Base-by-base conservation (phyloP, 306 rosid species). In the Glycine soja region DNA sequence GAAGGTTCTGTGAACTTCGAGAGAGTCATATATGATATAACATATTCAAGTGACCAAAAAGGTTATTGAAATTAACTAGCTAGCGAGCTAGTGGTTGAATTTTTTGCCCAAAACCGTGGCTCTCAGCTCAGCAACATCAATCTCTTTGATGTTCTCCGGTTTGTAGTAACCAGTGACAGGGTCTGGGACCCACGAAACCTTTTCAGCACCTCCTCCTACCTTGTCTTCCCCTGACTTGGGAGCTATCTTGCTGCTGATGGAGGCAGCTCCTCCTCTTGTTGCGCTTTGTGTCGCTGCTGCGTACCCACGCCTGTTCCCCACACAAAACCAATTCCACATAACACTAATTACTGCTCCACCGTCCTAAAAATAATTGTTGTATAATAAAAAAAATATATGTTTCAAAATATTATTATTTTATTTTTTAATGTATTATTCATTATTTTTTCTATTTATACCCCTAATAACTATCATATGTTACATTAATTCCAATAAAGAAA, bases 141-240 rank as follows among this genome's bases (percentile, higher is more conserved):
- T 81, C 73, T 91, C 95, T 12, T 81, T 77, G 40, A 11, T 72
- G 58, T 90, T 95, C 86, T 90, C 97, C 0, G 97, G 99, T 16
- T 85, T 86, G 84, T 95, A 95, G 83, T 86, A 87, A 3, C 99
- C 99, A 7, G 99, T 91, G 2, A 86, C 88, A 0, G 99, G 99
- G 53, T 95, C 92, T 4, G 97, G 99, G 40, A 91, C 91, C 99
- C 99, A 95, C 62, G 99, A 24, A 0, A 86, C 97, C 84, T 91
- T 95, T 63, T 82, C 89, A 6, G 69, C 4, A 16, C 66, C 12
- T n/a, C 47, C 12, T 13, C 43, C 82, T 8, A 24, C 86, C 12
- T 48, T 73, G 43, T 89, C 89, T 8, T 89, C 95, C 32, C 54
- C 88, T 8, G 92, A 57, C 12, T 90, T 95, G 15, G 89, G 89